Evolutionary conservation across 2,329 filamentous ascomycete species (phyloP).

Genomic region (Arthrobotrys iridis): DNA sequence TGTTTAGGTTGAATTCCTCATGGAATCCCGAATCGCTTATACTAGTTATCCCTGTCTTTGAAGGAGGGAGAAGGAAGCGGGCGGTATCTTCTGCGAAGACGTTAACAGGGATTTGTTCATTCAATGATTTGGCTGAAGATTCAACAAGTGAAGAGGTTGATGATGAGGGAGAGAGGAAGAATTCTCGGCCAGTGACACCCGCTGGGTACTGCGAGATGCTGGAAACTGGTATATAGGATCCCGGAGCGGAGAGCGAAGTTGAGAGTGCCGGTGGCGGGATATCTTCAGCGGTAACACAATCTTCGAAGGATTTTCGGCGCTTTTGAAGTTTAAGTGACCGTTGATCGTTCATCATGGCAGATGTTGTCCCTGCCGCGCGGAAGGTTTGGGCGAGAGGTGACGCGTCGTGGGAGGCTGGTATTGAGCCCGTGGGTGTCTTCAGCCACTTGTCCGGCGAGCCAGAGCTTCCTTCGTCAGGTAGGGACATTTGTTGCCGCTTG

Average conservation of each 20-base stretch:
- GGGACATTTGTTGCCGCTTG: slow-evolving; percentile 55
- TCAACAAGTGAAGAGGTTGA: slow-evolving; percentile 57
- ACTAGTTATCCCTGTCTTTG: slow-evolving; percentile 45
- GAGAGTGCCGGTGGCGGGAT: slow-evolving; percentile 54
- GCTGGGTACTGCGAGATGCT: slow-evolving; percentile 52
- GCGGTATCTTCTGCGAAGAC: slow-evolving; percentile 55
- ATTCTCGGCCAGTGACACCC: slow-evolving; percentile 46
- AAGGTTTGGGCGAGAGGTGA: slow-evolving; percentile 38
- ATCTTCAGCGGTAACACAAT: slow-evolving; percentile 57
- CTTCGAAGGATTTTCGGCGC: slow-evolving; percentile 57
- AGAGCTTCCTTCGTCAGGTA: slow-evolving; percentile 52
- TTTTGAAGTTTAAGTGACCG: slow-evolving; percentile 54
- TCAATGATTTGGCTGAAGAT: slow-evolving; percentile 53
- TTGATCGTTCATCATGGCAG: slow-evolving; percentile 12
- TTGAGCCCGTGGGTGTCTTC: slow-evolving; percentile 56
- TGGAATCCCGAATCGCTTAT: slow-evolving; percentile 53
- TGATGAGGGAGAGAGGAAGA: slow-evolving; percentile 57
- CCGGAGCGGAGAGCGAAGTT: slow-evolving; percentile 47
- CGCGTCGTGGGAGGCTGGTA: slow-evolving; percentile 47
- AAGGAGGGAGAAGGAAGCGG: slow-evolving; percentile 54
- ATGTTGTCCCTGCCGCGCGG: slow-evolving; percentile 18
- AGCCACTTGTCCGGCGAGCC: slow-evolving; percentile 57
- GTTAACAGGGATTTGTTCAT: slow-evolving; percentile 56
- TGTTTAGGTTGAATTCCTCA: slow-evolving; percentile 57
- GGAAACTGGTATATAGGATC: slow-evolving; percentile 51